phyloP scores from a whole-genome alignment of 169 alveolate species.

The Eimeria praecox region DNA sequence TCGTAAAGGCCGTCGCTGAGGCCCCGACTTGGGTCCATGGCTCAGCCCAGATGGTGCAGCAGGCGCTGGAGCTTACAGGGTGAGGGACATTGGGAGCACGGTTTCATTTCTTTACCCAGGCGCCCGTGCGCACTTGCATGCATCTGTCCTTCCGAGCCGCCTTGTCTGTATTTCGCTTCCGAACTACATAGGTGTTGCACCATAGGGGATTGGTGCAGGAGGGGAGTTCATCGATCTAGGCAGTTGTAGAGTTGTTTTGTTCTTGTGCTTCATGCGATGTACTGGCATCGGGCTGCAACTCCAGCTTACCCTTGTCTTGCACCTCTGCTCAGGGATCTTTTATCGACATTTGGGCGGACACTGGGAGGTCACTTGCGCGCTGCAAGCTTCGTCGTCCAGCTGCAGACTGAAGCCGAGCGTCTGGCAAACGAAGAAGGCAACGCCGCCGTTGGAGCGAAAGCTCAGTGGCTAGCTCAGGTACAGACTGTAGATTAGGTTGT shows the following conservation, averaged over 20 bases:
- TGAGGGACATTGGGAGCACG: background rate
- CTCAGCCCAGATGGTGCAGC: slow-evolving; percentile 71
- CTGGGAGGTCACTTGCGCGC: slow-evolving; percentile 47
- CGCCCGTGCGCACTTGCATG: background rate
- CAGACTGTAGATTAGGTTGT: background rate
- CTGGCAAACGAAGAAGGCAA: slow-evolving; percentile 69
- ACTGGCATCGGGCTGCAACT: background rate
- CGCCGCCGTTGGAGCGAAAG: slow-evolving; percentile 51
- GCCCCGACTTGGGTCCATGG: slow-evolving; percentile 83
- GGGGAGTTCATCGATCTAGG: background rate
- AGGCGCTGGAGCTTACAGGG: slow-evolving; percentile 81
- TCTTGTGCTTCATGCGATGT: background rate
- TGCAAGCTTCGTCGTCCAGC: slow-evolving; percentile 43
- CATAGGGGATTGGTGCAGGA: background rate
- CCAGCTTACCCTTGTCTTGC: background rate
- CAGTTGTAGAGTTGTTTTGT: background rate
- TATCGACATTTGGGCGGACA: slow-evolving; percentile 60
- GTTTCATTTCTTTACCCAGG: background rate
- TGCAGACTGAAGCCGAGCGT: slow-evolving; percentile 66
- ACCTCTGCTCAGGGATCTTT: slow-evolving; percentile 32
- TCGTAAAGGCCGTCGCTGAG: slow-evolving; percentile 89
- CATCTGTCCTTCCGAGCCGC: background rate
- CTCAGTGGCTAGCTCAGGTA: slow-evolving; percentile 73
- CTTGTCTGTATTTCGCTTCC: background rate
- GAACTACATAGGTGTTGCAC: background rate